These are phyloP conservation scores for Euphorbia lathyris DNA, from an alignment of 345 rosid genomes.

Conservation along the genomic window DNA sequence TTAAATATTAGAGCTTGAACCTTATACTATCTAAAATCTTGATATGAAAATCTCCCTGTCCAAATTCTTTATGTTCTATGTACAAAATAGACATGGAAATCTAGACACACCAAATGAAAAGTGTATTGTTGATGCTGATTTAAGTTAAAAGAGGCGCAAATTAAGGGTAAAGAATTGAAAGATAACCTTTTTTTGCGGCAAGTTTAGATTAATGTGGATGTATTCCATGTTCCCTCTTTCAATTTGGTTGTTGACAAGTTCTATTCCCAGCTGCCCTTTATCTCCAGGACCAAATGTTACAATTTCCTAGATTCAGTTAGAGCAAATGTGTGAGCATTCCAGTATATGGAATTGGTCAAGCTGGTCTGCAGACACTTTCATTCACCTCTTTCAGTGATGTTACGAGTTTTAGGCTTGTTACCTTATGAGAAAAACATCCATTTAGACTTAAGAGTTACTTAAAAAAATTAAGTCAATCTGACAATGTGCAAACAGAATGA, in stretches of 20 bases:
- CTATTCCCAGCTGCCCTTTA: conserved; percentile 86
- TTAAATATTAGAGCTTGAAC: conserved; percentile 16
- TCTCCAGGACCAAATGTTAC: conserved; percentile 93
- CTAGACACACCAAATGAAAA: conserved; percentile 41
- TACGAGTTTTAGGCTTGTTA: conserved; percentile 63
- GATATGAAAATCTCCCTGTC: conserved; percentile 45
- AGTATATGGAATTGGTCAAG: too few relatives aligned
- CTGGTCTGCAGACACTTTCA: too few relatives aligned
- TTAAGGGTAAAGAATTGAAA: not conserved
- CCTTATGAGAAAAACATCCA: conserved; percentile 34
- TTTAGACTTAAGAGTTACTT: too few relatives aligned
- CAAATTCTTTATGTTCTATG: conserved; percentile 29
- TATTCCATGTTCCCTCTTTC: conserved; percentile 75
- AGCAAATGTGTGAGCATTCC: conserved; percentile 90
- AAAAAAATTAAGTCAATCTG: too few relatives aligned
- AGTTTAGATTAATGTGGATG: too few relatives aligned
- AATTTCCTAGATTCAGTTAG: conserved; percentile 79
- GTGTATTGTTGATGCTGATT: conserved; percentile 10
- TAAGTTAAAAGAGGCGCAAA: conserved; percentile 1
- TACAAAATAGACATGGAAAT: conserved; percentile 36
- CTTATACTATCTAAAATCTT: conserved; percentile 39
- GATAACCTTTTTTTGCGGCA: too few relatives aligned
- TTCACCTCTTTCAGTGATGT: conserved; percentile 65
- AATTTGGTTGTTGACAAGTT: conserved; percentile 55
- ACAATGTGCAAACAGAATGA: too few relatives aligned